Percentiles rank a stretch among this genome's conserved stretches.
These are phyloP conservation scores for Pyrenochaeta sp. DNA, from an alignment of 2,329 filamentous ascomycete genomes.

Conservation along the genomic window DNA sequence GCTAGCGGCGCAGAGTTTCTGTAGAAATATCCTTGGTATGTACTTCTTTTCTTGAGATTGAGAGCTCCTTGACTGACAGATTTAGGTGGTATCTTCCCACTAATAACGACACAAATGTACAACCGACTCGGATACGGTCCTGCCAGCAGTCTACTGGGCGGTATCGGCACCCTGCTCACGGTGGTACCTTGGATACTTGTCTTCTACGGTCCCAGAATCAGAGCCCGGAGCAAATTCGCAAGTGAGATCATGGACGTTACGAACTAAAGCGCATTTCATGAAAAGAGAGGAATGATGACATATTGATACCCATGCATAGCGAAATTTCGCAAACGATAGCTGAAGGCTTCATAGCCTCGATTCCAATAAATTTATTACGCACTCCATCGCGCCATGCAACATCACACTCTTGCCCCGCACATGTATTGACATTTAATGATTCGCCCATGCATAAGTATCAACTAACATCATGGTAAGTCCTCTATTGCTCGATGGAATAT, in stretches of 20 bases:
- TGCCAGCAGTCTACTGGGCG: constrained; percentile 79
- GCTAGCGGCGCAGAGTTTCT: constrained; percentile 85
- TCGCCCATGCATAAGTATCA: too few relatives aligned
- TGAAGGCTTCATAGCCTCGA: too few relatives aligned
- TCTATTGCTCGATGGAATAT: background rate
- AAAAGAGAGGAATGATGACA: background rate
- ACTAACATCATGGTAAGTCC: background rate
- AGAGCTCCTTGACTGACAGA: constrained; percentile 4
- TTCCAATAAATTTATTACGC: too few relatives aligned
- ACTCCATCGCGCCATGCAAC: too few relatives aligned
- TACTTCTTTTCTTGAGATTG: background rate
- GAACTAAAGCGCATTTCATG: background rate
- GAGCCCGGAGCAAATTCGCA: constrained; percentile 79
- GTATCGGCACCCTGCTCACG: constrained; percentile 71
- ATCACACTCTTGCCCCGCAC: too few relatives aligned
- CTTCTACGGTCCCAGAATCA: constrained; percentile 78
- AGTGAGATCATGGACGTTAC: constrained; percentile 45
- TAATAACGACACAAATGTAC: constrained; percentile 80
- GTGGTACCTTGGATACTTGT: constrained; percentile 88
- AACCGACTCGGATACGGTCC: constrained; percentile 72
- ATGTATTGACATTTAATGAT: background rate
- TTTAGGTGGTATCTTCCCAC: constrained; percentile 74
- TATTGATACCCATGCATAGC: constrained; percentile 4
- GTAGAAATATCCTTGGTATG: constrained; percentile 77
- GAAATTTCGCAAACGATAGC: background rate